Evolutionary conservation across 805 yeast genomes (phyloP).

Genomic region (Myxozyma geophila): DNA sequence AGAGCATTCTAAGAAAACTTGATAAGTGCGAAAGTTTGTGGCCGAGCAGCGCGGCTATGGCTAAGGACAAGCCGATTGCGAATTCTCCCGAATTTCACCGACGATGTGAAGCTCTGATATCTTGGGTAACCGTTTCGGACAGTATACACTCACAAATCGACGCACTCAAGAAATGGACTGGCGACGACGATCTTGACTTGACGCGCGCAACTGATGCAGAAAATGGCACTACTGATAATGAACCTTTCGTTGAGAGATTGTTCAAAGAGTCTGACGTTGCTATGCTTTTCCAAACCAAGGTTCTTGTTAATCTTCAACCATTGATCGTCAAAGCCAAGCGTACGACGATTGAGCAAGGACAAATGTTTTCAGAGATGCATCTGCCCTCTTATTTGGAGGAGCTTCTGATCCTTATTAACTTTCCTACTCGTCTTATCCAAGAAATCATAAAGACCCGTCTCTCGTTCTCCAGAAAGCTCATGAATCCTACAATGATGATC

Average conservation of each 20-base stretch:
- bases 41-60: conserved; percentile 80
- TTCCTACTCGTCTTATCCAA: conserved; percentile 79
- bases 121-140: conserved; percentile 79
- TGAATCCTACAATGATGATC: conserved; percentile 91
- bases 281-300: conserved; percentile 66
- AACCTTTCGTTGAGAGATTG: conserved; percentile 79
- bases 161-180: conserved; percentile 77
- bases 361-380: conserved; percentile 66
- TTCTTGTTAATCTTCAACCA: conserved; percentile 72
- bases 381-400: conserved; percentile 73
- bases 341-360: conserved; percentile 66
- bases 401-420: conserved; percentile 66
- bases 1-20: conserved; percentile 60
- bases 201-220: conserved; percentile 46
- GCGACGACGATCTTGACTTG: conserved; percentile 77
- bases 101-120: conserved; percentile 73
- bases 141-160: conserved; percentile 67
- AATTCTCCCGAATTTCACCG: conserved; percentile 64
- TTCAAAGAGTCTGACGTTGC: conserved; percentile 62
- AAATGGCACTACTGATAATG: conserved; percentile 57
- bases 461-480: conserved; percentile 73
- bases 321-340: conserved; percentile 81
- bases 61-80: conserved; percentile 73
- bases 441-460: conserved; percentile 77
- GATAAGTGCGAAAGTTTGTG: conserved; percentile 75